Conservation (phyloP, 805 yeast species). For the Cyberlindnera maclurae region DNA sequence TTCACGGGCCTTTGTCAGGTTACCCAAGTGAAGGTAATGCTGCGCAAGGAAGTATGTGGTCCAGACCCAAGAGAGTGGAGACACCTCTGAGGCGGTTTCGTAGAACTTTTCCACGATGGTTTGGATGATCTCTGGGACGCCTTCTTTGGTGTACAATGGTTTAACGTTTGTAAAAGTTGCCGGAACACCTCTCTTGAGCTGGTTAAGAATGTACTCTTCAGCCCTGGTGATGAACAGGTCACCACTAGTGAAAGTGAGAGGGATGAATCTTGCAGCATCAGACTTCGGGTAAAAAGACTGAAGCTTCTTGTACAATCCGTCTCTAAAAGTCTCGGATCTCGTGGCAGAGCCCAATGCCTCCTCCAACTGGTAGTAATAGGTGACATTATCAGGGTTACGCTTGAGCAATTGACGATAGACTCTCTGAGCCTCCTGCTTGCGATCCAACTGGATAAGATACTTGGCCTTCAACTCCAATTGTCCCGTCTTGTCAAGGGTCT, state of each 20-base stretch:
- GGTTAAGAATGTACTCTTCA: constrained; percentile 46
- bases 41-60: constrained; percentile 71
- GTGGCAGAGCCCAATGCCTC: constrained; percentile 45
- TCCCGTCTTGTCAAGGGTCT: constrained; percentile 51
- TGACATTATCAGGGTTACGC: constrained; percentile 77
- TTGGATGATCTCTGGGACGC: constrained; percentile 36
- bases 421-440: constrained; percentile 55
- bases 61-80: constrained; percentile 48
- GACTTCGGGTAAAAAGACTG: constrained; percentile 70
- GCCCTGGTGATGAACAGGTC: constrained; percentile 43
- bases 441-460: constrained; percentile 51
- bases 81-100: constrained; percentile 20
- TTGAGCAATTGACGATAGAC: constrained; percentile 63
- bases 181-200: constrained; percentile 78
- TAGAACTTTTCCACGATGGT: constrained; percentile 46
- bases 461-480: constrained; percentile 62
- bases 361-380: constrained; percentile 64
- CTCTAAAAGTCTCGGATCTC: constrained; percentile 41
- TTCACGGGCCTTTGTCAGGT: constrained; percentile 47
- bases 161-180: constrained; percentile 83
- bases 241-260: constrained; percentile 63
- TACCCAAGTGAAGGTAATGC: constrained; percentile 54
- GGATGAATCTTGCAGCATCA: constrained; percentile 73
- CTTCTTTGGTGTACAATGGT: constrained; percentile 53
- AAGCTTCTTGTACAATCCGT: constrained; percentile 58